phyloP scores from a whole-genome alignment of 2,329 filamentous ascomycete species.

The Microdochium paspali region DNA sequence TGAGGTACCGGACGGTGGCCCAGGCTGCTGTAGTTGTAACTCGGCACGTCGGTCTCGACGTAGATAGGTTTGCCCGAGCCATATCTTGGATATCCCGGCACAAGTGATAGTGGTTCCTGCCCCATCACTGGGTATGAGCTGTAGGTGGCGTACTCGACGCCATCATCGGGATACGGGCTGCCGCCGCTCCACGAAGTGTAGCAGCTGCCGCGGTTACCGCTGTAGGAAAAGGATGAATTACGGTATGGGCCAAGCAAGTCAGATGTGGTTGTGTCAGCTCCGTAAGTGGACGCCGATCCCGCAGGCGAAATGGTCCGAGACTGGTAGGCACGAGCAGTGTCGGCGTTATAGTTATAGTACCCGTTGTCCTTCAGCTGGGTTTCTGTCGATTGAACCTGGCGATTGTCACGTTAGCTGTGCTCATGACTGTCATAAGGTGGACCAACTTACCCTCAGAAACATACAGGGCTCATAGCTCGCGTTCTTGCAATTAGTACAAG shows the following conservation, averaged over 20 bases:
- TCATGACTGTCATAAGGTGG: too few species aligned
- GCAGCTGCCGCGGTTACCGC: conserved; percentile 22
- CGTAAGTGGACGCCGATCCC: conserved; percentile 20
- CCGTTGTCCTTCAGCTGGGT: conserved; percentile 21
- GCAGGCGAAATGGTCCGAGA: conserved; percentile 18
- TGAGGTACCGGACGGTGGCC: conserved; percentile 23
- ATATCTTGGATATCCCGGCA: conserved; percentile 20
- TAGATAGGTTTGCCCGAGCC: conserved; percentile 20
- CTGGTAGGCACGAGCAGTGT: conserved; percentile 23
- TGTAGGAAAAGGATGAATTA: conserved; percentile 20
- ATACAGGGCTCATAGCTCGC: conserved; percentile 64
- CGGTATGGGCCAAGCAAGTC: conserved; percentile 24
- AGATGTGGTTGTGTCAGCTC: conserved; percentile 19
- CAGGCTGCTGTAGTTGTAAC: conserved; percentile 24
- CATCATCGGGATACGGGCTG: conserved; percentile 23
- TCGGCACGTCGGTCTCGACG: conserved; percentile 20
- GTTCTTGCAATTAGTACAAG: conserved; percentile 76
- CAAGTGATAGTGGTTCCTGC: conserved; percentile 21
- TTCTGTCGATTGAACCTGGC: conserved; percentile 27
- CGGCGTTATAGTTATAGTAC: conserved; percentile 25
- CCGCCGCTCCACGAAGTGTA: conserved; percentile 22
- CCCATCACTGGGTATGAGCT: conserved; percentile 22
- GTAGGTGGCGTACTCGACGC: conserved; percentile 25
- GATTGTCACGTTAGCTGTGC: too few species aligned
- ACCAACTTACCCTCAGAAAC: conserved; percentile 62